Conservation (phyloP, 208 protist genomes). For the Leishmania braziliensis region DNA sequence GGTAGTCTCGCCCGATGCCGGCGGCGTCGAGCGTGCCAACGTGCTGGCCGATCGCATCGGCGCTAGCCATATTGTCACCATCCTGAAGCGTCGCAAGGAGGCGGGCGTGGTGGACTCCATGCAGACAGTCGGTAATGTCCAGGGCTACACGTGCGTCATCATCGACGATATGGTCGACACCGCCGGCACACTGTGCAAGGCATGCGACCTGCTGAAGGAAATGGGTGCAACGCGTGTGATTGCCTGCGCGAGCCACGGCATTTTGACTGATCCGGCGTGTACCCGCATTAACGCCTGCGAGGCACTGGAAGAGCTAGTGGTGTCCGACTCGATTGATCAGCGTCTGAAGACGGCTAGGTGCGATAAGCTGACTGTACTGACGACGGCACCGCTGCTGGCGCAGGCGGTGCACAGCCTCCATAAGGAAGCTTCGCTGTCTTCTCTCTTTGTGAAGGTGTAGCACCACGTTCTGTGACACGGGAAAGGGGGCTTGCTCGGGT, state of each 20-base stretch:
- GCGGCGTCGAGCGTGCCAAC: constrained; percentile 95
- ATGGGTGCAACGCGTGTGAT: constrained; percentile 93
- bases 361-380: constrained; percentile 89
- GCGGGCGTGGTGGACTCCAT: constrained; percentile 93
- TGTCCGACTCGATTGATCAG: constrained; percentile 92
- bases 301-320: constrained; percentile 91
- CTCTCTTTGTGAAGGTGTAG: constrained; percentile 76
- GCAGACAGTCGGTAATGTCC: constrained; percentile 96
- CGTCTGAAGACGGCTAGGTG: constrained; percentile 63
- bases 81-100: constrained; percentile 91
- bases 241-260: constrained; percentile 95
- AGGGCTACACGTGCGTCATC: constrained; percentile 94
- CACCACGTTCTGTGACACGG: not conserved
- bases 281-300: constrained; percentile 89
- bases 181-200: constrained; percentile 94
- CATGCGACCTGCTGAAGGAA: constrained; percentile 85
- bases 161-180: constrained; percentile 98
- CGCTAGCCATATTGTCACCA: constrained; percentile 91
- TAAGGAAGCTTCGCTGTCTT: constrained; percentile 79
- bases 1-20: constrained; percentile 97
- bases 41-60: constrained; percentile 86
- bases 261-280: constrained; percentile 92
- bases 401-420: constrained; percentile 88
- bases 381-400: constrained; percentile 86
- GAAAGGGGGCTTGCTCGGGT: not conserved